These are phyloP conservation scores for Hypoxylon crocopeplum DNA, from an alignment of 495 filamentous ascomycete genomes.

Conservation along the genomic window DNA sequence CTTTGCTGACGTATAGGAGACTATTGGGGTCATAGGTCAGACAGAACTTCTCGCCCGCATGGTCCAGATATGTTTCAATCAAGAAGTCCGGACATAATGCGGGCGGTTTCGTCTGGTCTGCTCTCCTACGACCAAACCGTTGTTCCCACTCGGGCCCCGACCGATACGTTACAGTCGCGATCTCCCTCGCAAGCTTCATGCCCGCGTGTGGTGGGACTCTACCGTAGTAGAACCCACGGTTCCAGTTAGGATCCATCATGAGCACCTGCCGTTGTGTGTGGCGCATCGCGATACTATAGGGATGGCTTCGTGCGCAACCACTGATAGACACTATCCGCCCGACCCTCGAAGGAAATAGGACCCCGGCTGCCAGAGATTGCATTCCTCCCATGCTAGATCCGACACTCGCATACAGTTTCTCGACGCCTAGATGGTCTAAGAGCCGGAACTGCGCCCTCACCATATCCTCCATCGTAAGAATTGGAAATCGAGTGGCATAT, in stretches of 20 bases:
- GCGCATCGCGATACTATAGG: constrained; percentile 98
- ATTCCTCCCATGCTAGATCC: constrained; percentile 98
- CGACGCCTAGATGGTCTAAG: constrained; percentile 78
- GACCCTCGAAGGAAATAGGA: constrained; percentile 81
- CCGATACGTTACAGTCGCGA: constrained; percentile 96
- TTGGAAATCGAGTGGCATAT: constrained; percentile 96
- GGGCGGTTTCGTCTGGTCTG: constrained; percentile 84
- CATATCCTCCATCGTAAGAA: constrained; percentile 97
- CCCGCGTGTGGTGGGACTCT: constrained; percentile 88
- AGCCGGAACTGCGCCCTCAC: constrained; percentile 93
- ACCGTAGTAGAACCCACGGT: constrained; percentile 95
- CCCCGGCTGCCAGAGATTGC: constrained; percentile 93
- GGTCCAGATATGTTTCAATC: constrained; percentile 98
- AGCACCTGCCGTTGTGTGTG: constrained; percentile 97
- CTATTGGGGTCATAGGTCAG: constrained; percentile 98
- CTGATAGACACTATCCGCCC: constrained; percentile 86
- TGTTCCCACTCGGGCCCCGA: constrained; percentile 98
- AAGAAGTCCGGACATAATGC: constrained; percentile 96
- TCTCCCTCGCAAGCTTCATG: constrained; percentile 97
- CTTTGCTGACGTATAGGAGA: constrained; percentile 95
- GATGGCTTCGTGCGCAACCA: constrained; percentile 93
- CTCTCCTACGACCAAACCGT: constrained; percentile 86
- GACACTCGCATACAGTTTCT: constrained; percentile 88
- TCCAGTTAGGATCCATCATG: constrained; percentile 99
- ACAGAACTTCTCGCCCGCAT: constrained; percentile 98